A percentile compares a stretch with the other conserved stretches of the same genome.
These are phyloP conservation scores for Selaginella moellendorffii DNA, from an alignment of 75 land plant species.

Conservation along the genomic window DNA sequence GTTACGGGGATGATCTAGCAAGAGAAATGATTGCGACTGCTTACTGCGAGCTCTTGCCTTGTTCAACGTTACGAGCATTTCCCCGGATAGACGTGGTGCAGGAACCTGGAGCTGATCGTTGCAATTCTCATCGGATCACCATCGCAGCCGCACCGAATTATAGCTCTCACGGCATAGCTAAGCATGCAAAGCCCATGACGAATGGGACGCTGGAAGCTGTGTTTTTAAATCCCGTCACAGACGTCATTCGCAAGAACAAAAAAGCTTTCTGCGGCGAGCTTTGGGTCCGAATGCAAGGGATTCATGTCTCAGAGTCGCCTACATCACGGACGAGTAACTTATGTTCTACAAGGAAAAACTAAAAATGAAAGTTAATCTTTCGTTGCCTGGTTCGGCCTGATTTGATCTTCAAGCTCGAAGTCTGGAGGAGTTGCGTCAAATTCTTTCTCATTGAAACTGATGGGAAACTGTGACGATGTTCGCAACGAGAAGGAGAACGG, in stretches of 20 bases:
- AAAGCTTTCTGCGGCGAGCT: slow-evolving; percentile 59
- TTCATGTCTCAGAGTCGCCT: slow-evolving; percentile 95
- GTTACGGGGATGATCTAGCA: not conserved
- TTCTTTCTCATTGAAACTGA: not conserved
- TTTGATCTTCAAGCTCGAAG: slow-evolving; percentile 43
- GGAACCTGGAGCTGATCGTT: slow-evolving; percentile 50
- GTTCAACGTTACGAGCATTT: slow-evolving; percentile 72
- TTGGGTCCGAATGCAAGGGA: slow-evolving; percentile 87
- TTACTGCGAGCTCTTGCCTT: slow-evolving; percentile 11
- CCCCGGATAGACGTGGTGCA: slow-evolving; percentile 91
- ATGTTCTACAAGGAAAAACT: too few relatives aligned
- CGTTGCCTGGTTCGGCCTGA: slow-evolving; percentile 38
- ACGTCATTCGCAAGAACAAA: too few relatives aligned
- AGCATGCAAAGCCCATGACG: slow-evolving; percentile 85
- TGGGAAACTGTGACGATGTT: not conserved
- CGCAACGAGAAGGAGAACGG: slow-evolving; percentile 42
- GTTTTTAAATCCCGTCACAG: too few relatives aligned
- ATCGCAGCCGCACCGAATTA: slow-evolving; percentile 43
- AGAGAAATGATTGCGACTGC: not conserved
- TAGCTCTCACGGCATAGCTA: slow-evolving; percentile 75
- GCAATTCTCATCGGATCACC: slow-evolving; percentile 51
- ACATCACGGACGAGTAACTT: slow-evolving; percentile 17
- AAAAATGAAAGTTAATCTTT: too few relatives aligned
- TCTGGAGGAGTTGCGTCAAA: slow-evolving; percentile 35
- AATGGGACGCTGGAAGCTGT: slow-evolving; percentile 39